Evolutionary conservation across 2,329 filamentous ascomycete species (phyloP).

Genomic region (Remersonia thermophila): DNA sequence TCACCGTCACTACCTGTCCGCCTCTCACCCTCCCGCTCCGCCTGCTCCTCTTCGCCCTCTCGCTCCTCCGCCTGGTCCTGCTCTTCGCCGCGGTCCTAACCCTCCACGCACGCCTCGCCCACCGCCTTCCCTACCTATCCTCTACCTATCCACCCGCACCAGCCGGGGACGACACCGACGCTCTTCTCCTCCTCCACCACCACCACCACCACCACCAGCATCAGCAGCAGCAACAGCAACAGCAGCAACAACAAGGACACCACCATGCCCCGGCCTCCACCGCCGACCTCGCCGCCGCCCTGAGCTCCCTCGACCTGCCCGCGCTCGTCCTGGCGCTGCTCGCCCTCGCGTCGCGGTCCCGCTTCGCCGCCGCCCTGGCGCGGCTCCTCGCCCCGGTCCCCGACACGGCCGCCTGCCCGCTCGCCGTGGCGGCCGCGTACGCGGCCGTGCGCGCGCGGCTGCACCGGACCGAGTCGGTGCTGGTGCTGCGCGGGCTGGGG

Average conservation of each 20-base stretch:
- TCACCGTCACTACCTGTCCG: slow-evolving; percentile 76
- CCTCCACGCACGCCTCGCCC: slow-evolving; percentile 30
- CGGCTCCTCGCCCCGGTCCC: slow-evolving; percentile 22
- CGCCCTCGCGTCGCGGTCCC: slow-evolving; percentile 9
- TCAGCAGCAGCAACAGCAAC: slow-evolving; percentile 1
- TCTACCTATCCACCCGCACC: slow-evolving; percentile 4
- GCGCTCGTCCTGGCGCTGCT: slow-evolving; percentile 6
- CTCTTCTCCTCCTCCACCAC: slow-evolving; percentile 11
- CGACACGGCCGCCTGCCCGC: slow-evolving; percentile 27
- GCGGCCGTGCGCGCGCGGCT: slow-evolving; percentile 30
- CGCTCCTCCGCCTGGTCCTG: slow-evolving; percentile 30
- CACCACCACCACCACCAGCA: slow-evolving; percentile 3
- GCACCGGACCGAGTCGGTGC: slow-evolving; percentile 64
- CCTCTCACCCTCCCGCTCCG: slow-evolving; percentile 35
- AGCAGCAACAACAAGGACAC: neutral
- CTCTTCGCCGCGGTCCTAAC: slow-evolving; percentile 32
- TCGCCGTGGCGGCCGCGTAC: slow-evolving; percentile 29
- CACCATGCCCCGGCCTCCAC: neutral
- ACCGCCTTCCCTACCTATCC: slow-evolving; percentile 19
- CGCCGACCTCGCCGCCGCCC: slow-evolving; percentile 19
- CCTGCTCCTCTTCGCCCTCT: slow-evolving; percentile 29
- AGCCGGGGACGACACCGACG: slow-evolving; percentile 22
- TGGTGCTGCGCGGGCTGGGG: slow-evolving; percentile 78
- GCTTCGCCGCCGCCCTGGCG: slow-evolving; percentile 22
- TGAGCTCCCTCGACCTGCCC: slow-evolving; percentile 6